These are phyloP conservation scores for Peniophora sp. DNA, from an alignment of 1,284 basidiomycete genomes.

Conservation along the genomic window DNA sequence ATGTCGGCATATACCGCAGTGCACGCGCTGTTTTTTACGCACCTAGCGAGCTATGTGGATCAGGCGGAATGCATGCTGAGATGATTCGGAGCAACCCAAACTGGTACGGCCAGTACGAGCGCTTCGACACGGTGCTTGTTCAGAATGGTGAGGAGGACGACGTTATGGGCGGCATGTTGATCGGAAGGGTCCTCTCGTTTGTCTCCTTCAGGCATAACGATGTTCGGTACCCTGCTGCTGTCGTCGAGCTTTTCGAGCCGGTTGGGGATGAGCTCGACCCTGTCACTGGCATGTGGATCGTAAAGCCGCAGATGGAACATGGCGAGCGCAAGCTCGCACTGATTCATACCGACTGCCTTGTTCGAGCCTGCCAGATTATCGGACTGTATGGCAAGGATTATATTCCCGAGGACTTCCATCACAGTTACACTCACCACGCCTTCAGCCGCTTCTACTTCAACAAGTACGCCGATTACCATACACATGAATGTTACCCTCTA, in stretches of 20 bases:
- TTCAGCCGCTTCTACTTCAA: slow-evolving; percentile 7
- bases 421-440: background rate
- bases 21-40: slow-evolving; percentile 6
- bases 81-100: slow-evolving; percentile 3
- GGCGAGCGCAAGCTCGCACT: background rate
- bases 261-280: slow-evolving; percentile 1
- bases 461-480: slow-evolving; percentile 6
- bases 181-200: slow-evolving; percentile 2
- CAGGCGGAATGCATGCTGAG: slow-evolving; percentile 7
- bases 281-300: slow-evolving; percentile 5
- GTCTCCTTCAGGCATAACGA: background rate
- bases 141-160: background rate
- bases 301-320: background rate
- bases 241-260: background rate
- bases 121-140: slow-evolving; percentile 1
- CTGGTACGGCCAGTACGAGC: background rate
- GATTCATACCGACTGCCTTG: slow-evolving; percentile 3
- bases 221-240: slow-evolving; percentile 1
- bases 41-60: slow-evolving; percentile 7
- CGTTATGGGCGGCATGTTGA: background rate
- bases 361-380: slow-evolving; percentile 5
- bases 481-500: slow-evolving; percentile 1
- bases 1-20: background rate
- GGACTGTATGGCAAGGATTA: background rate
- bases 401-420: background rate